phyloP scores from a whole-genome alignment of 257 asterid genomes.

The Nicotiana otophora region DNA sequence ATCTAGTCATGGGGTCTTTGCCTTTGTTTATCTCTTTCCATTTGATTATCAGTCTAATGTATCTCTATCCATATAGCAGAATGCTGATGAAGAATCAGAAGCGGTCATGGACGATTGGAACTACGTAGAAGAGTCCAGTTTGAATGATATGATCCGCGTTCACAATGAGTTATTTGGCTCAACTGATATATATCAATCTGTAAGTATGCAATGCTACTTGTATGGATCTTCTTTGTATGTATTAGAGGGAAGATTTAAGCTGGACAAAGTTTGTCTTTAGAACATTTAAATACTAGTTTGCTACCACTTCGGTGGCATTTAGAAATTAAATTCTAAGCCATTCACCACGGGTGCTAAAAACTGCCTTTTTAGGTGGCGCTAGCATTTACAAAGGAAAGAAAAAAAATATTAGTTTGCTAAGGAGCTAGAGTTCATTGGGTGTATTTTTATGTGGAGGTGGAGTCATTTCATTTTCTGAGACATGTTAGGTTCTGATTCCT shows the following conservation, averaged over 20 bases:
- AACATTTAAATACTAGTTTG: neutral
- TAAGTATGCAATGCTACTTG: slow-evolving; percentile 22
- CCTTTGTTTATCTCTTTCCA: neutral
- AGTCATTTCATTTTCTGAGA: neutral
- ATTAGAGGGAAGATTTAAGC: slow-evolving; percentile 2
- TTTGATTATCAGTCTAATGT: neutral
- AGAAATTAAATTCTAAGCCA: too few relatives aligned
- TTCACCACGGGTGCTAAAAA: too few relatives aligned
- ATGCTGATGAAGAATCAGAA: slow-evolving; percentile 36
- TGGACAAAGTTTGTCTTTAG: neutral
- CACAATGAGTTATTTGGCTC: slow-evolving; percentile 85
- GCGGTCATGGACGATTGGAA: slow-evolving; percentile 58
- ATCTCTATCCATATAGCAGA: slow-evolving; percentile 29
- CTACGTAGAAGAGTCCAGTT: slow-evolving; percentile 39
- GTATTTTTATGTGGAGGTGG: neutral
- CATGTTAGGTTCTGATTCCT: slow-evolving; percentile 4
- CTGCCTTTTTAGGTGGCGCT: too few relatives aligned
- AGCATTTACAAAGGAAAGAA: too few relatives aligned
- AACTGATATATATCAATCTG: slow-evolving; percentile 51
- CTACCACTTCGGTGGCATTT: neutral
- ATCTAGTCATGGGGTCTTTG: neutral
- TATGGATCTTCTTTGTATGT: neutral
- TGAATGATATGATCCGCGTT: slow-evolving; percentile 56
- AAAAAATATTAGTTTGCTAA: neutral
- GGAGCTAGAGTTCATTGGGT: neutral